Percentiles rank a stretch among this genome's conserved stretches.
phyloP scores from a whole-genome alignment of 176 grass and related monocot genomes.

The Cenchrus americanus region DNA sequence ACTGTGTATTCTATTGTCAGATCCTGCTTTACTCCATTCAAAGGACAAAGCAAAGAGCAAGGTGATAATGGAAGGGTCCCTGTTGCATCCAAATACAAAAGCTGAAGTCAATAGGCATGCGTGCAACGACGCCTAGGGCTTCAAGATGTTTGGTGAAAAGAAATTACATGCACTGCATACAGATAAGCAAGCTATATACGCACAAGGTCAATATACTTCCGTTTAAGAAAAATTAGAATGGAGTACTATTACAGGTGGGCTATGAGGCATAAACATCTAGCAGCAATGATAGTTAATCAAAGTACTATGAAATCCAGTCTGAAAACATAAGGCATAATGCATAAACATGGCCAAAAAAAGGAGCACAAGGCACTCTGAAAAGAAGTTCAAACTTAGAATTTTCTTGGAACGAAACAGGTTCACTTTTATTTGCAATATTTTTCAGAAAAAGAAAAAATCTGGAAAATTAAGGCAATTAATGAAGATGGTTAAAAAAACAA shows the following conservation, averaged over 20 bases:
- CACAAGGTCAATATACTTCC: not conserved
- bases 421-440: slow-evolving; percentile 1
- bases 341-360: not conserved
- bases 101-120: slow-evolving; percentile 17
- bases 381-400: not conserved
- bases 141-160: slow-evolving; percentile 9
- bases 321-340: not conserved
- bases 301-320: not conserved
- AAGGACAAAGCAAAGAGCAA: slow-evolving; percentile 85
- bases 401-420: not conserved
- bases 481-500: not conserved
- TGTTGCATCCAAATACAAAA: slow-evolving; percentile 40
- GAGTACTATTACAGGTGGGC: not conserved
- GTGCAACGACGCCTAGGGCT: slow-evolving; percentile 13
- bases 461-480: not conserved
- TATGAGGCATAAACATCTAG: not conserved
- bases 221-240: slow-evolving; percentile 1
- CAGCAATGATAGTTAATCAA: slow-evolving; percentile 12
- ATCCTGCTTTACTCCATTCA: slow-evolving; percentile 76
- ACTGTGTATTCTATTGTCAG: slow-evolving; percentile 82
- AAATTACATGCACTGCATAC: not conserved
- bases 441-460: not conserved
- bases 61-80: slow-evolving; percentile 76
- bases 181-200: not conserved
- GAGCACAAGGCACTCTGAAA: not conserved